phyloP scores from a whole-genome alignment of 1,284 basidiomycete species.

The Rhizoctonia solani region DNA sequence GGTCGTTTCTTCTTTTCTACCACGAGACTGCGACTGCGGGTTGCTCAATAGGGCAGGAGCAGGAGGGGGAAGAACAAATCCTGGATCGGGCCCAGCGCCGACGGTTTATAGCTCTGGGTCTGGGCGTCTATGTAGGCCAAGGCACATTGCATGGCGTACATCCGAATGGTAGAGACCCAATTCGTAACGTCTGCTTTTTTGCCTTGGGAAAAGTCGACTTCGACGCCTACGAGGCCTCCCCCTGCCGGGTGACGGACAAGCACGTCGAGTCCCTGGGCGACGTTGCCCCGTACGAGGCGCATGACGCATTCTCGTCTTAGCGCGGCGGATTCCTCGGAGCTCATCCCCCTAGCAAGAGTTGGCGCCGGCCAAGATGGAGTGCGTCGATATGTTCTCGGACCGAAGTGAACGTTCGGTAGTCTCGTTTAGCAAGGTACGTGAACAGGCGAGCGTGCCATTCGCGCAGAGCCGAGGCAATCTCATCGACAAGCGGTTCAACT shows the following conservation, averaged over 20 bases:
- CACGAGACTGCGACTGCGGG: conserved; percentile 46
- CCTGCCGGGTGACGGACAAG: conserved; percentile 93
- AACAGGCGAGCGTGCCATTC: conserved; percentile 96
- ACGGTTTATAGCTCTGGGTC: conserved; percentile 44
- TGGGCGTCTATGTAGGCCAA: conserved; percentile 77
- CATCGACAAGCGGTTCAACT: conserved; percentile 90
- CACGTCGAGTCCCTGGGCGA: conserved; percentile 90
- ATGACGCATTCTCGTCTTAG: conserved; percentile 87
- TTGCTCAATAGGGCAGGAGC: conserved; percentile 41
- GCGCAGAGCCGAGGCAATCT: conserved; percentile 92
- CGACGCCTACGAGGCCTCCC: conserved; percentile 85
- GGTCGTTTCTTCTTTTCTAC: background rate
- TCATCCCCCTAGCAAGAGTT: conserved; percentile 76
- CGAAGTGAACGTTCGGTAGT: conserved; percentile 87
- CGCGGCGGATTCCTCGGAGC: conserved; percentile 81
- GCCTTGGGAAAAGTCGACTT: conserved; percentile 51
- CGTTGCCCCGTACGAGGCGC: conserved; percentile 86
- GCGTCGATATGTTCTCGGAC: conserved; percentile 91
- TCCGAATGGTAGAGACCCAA: conserved; percentile 84
- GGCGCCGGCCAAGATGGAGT: conserved; percentile 85
- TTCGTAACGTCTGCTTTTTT: conserved; percentile 73
- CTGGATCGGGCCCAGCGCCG: conserved; percentile 49
- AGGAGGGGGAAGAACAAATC: conserved; percentile 44
- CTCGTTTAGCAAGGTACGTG: conserved; percentile 82
- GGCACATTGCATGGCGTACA: conserved; percentile 84